phyloP scores from a whole-genome alignment of 1,284 basidiomycete species.

The Apiotrichum akiyoshidainum region DNA sequence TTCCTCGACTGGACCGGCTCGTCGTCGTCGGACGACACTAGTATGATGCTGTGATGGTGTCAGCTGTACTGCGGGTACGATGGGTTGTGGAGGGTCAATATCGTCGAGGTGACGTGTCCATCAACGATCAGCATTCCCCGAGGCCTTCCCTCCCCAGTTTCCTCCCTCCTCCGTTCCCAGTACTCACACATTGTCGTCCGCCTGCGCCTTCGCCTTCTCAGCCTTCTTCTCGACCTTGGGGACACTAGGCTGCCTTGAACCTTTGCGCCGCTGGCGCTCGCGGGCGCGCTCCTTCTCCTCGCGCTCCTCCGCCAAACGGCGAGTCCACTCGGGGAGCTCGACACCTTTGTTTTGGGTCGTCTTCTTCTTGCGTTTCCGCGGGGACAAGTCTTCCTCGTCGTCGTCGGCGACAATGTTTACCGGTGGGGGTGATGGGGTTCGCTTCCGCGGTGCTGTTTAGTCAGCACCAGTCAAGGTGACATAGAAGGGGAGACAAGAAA shows the following conservation, averaged over 20 bases:
- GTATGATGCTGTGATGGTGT: not conserved
- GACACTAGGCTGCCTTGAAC: not conserved
- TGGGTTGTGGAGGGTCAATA: no score
- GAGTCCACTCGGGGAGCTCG: constrained; percentile 15
- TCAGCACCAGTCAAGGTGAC: not conserved
- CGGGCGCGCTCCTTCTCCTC: not conserved
- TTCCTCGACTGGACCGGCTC: not conserved
- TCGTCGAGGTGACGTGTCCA: no score
- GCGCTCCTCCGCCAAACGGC: not conserved
- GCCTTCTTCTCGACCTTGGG: no score
- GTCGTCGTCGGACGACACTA: not conserved
- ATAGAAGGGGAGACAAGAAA: no score
- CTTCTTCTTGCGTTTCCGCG: not conserved
- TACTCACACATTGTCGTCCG: no score
- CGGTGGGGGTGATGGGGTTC: not conserved
- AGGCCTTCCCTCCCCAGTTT: not conserved
- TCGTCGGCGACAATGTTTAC: not conserved
- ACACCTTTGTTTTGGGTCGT: not conserved
- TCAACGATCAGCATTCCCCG: not conserved
- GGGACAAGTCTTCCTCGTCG: not conserved
- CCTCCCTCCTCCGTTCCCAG: no score
- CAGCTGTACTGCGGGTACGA: not conserved
- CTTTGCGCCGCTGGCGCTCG: not conserved
- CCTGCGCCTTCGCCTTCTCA: no score
- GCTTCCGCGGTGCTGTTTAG: not conserved